Evolutionary conservation across 345 rosid species (phyloP), one percentile per base, ranked within the genome.

Genomic region (Camelina laxa): DNA sequence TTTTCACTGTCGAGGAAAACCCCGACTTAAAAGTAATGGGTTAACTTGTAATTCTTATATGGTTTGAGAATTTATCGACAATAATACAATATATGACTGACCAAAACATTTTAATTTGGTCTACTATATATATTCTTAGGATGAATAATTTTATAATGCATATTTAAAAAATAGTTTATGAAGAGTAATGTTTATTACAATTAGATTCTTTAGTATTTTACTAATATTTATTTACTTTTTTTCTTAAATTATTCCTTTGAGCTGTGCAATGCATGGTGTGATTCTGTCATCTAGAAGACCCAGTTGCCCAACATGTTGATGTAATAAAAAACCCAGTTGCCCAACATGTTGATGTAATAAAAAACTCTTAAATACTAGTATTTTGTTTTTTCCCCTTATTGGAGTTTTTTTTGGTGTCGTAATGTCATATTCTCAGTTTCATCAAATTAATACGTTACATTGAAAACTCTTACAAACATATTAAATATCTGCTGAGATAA

Each of bases 271-370:
- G 69, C 64, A 60, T 67, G 56, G 62, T 75, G 75, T 44, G 75
- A 76, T 76, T 62, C 70, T 63, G 70, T 55, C 59, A 76, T 76
- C 65, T 76, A 70, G 71, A 76, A 63, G 71, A 55, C 38, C 75
- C 55, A 76, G 59, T 63, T 76, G 75, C 22, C 60, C 60, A 76
- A 70, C 80, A 76, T 63, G 60, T 45, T 69, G 53, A 76, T 69
- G 16, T 55, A 55, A 24, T 27, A 27, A 27, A 27, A 44, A 12
- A 55, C 38, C 75, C 55, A 76, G 59, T 63, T 76, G 75, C 22
- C 60, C 60, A 76, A 70, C 80, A 76, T 63, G 60, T 45, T 69
- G 53, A 76, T 69, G 16, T 55, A 55, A 24, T 27, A 27, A 69
- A 44, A 48, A 16, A 36, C 39, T 44, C 62, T 61, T 69, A 61